Evolutionary conservation across 441 rosid species (phyloP).

Genomic region (Hura crepitans): DNA sequence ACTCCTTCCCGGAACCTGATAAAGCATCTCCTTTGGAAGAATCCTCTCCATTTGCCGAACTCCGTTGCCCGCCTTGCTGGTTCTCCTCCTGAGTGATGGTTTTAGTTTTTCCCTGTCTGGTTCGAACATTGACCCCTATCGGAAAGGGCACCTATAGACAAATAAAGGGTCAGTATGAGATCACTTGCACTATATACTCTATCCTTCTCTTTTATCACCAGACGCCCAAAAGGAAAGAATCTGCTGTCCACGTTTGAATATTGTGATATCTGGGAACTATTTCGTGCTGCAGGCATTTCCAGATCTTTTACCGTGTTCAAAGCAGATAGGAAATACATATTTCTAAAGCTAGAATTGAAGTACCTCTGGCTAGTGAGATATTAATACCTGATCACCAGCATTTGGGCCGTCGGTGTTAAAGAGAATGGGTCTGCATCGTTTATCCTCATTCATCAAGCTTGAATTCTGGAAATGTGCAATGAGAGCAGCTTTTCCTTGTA

Average conservation of each 20-base stretch:
- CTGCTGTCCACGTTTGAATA: neutral
- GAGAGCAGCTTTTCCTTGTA: constrained; percentile 71
- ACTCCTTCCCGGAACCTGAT: constrained; percentile 39
- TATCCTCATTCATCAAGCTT: constrained; percentile 79
- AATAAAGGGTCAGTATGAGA: constrained; percentile 15
- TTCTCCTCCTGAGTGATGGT: constrained; percentile 29
- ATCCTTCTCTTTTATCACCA: neutral
- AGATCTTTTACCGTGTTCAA: neutral
- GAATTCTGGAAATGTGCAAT: constrained; percentile 75
- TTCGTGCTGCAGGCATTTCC: neutral
- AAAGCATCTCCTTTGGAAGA: constrained; percentile 30
- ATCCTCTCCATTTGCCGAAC: constrained; percentile 34
- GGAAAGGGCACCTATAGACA: constrained; percentile 58
- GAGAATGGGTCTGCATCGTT: constrained; percentile 71
- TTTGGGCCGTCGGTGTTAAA: constrained; percentile 68
- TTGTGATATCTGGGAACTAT: neutral
- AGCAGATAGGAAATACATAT: neutral
- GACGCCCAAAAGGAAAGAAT: neutral
- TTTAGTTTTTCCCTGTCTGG: constrained; percentile 43
- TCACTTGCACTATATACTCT: neutral
- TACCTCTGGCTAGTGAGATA: neutral
- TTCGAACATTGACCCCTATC: constrained; percentile 49
- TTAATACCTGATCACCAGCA: constrained; percentile 66
- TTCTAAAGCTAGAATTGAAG: neutral
- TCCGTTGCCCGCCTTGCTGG: constrained; percentile 28